A percentile compares a stretch with the other conserved stretches of the same genome.
Conservation (phyloP, 768 basidiomycete species). For the Nidularia pulvinata region DNA sequence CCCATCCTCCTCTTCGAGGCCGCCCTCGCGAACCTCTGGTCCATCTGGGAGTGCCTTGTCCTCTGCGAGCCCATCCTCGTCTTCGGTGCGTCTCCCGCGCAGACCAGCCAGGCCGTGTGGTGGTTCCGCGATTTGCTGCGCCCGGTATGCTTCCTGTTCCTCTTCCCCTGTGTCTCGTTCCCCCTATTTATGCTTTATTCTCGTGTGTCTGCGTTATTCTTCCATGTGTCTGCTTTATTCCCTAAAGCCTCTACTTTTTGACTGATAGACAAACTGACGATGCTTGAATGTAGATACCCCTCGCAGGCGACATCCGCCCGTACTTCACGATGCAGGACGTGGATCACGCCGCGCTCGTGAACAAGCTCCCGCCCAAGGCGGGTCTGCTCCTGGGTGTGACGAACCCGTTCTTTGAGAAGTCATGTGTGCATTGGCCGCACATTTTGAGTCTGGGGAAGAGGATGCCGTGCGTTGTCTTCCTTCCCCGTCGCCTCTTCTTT, state of each 20-base stretch:
- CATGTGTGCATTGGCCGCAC: slow-evolving; percentile 87
- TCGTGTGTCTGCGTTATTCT: too few relatives aligned
- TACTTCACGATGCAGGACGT: slow-evolving; percentile 97
- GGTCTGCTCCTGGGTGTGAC: slow-evolving; percentile 85
- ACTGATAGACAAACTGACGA: neutral
- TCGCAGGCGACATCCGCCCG: slow-evolving; percentile 84
- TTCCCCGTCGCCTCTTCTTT: neutral
- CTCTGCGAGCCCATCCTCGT: slow-evolving; percentile 90
- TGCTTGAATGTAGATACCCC: slow-evolving; percentile 60
- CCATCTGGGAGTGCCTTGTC: slow-evolving; percentile 92
- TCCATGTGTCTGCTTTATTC: too few relatives aligned
- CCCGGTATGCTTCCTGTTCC: slow-evolving; percentile 48
- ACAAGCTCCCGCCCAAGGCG: slow-evolving; percentile 76
- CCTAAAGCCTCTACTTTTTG: neutral
- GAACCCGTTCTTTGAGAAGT: slow-evolving; percentile 83
- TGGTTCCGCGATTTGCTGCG: slow-evolving; percentile 88
- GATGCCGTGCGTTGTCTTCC: slow-evolving; percentile 30
- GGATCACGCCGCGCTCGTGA: slow-evolving; percentile 77
- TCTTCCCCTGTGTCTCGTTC: neutral
- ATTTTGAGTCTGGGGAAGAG: slow-evolving; percentile 66
- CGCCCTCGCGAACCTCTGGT: slow-evolving; percentile 69
- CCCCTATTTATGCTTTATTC: too few relatives aligned
- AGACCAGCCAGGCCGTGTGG: slow-evolving; percentile 89
- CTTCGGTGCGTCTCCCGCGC: slow-evolving; percentile 75
- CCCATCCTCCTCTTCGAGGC: slow-evolving; percentile 65